phyloP scores from a whole-genome alignment of 345 rosid genomes.

The Acer yangbiense region DNA sequence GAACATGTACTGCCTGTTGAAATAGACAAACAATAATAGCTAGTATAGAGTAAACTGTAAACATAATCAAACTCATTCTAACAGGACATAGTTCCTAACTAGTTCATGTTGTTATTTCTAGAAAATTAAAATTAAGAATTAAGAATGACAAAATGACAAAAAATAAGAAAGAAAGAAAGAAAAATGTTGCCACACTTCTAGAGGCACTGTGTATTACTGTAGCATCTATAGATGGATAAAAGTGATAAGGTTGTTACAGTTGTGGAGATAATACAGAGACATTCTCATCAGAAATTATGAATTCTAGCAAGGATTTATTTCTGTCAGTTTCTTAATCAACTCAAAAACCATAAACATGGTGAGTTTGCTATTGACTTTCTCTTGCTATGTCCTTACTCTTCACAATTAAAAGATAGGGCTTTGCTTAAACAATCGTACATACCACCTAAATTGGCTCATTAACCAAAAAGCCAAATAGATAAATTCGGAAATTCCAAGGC shows the following conservation, averaged over 20 bases:
- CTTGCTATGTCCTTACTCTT: too few relatives aligned
- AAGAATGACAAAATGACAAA: neutral
- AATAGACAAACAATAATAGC: neutral
- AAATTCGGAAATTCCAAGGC: neutral
- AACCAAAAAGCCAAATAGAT: neutral
- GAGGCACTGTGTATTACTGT: neutral
- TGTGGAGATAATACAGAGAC: neutral
- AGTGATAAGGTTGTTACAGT: neutral
- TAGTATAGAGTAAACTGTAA: neutral
- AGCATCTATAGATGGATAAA: neutral
- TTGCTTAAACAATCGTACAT: too few relatives aligned
- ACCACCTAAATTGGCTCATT: neutral
- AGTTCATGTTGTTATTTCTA: conserved; percentile 3
- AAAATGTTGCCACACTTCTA: neutral
- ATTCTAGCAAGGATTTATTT: neutral
- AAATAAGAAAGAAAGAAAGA: neutral
- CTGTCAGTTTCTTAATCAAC: neutral
- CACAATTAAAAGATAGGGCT: too few relatives aligned
- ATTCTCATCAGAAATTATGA: neutral
- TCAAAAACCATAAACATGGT: neutral
- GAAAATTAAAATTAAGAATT: conserved; percentile 3
- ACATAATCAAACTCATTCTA: conserved; percentile 1
- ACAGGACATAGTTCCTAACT: neutral
- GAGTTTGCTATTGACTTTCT: conserved; percentile 1
- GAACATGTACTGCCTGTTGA: neutral